Evolutionary conservation across 768 basidiomycete species (phyloP).

Genomic region (Multifurca ochricompacta): DNA sequence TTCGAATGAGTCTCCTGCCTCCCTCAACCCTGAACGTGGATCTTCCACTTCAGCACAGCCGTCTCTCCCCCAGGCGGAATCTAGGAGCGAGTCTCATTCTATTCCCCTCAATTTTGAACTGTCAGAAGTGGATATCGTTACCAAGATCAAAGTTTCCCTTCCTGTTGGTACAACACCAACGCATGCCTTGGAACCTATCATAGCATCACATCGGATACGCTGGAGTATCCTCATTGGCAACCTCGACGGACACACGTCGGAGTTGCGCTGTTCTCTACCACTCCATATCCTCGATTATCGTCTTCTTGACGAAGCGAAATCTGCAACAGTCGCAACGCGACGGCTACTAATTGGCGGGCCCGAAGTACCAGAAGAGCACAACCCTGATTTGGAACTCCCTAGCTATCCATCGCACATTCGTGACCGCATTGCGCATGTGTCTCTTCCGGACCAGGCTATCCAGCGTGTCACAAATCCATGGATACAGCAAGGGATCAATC

Average conservation of each 20-base stretch:
- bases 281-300: constrained; percentile 72
- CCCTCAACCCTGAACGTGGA: not conserved
- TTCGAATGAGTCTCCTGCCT: not conserved
- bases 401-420: constrained; percentile 85
- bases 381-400: constrained; percentile 70
- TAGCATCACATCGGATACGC: constrained; percentile 68
- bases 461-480: constrained; percentile 61
- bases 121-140: constrained; percentile 44
- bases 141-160: constrained; percentile 51
- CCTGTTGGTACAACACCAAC: constrained; percentile 60
- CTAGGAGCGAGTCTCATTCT: not conserved
- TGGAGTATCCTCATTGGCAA: constrained; percentile 79
- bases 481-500: constrained; percentile 38
- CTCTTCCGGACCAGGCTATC: constrained; percentile 52
- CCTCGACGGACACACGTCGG: constrained; percentile 85
- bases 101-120: constrained; percentile 23
- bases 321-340: constrained; percentile 65
- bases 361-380: constrained; percentile 35
- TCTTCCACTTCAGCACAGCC: constrained; percentile 1
- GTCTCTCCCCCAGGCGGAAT: not conserved
- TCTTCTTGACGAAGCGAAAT: constrained; percentile 67
- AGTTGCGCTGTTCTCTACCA: constrained; percentile 91
- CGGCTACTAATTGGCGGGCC: constrained; percentile 50
- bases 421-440: constrained; percentile 82
- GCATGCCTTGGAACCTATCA: constrained; percentile 68